Evolutionary conservation across 2,329 filamentous ascomycete genomes (phyloP).

Genomic region (Pseudopithomyces maydicus): DNA sequence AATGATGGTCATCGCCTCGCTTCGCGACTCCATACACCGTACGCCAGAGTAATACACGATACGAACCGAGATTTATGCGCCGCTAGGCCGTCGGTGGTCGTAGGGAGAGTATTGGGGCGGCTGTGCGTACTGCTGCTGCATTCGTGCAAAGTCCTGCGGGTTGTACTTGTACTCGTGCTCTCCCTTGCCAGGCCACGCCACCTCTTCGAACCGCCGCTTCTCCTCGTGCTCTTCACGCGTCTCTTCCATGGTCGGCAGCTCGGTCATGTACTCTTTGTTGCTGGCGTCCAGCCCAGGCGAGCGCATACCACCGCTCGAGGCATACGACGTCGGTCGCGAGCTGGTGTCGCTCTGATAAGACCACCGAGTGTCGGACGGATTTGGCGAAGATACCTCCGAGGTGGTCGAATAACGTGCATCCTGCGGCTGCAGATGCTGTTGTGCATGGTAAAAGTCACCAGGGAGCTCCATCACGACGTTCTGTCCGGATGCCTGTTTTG

Average conservation of each 20-base stretch:
- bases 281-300: constrained; percentile 36
- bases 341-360: constrained; percentile 34
- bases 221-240: constrained; percentile 36
- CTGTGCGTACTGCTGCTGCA: constrained; percentile 15
- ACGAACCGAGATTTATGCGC: background rate
- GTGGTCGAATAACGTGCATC: constrained; percentile 27
- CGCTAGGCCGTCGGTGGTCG: constrained; percentile 9
- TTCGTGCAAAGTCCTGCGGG: constrained; percentile 38
- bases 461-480: constrained; percentile 50
- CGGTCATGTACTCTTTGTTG: constrained; percentile 38
- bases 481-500: constrained; percentile 27
- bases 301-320: constrained; percentile 42
- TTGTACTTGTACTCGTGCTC: constrained; percentile 40
- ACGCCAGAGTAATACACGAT: background rate
- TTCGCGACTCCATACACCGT: background rate
- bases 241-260: constrained; percentile 43
- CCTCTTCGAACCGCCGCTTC: constrained; percentile 23
- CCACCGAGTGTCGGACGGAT: constrained; percentile 38
- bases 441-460: constrained; percentile 48
- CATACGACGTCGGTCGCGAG: constrained; percentile 43
- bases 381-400: constrained; percentile 34
- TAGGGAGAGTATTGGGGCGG: constrained; percentile 25
- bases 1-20: background rate
- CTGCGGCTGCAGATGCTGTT: constrained; percentile 32
- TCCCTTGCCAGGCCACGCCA: constrained; percentile 12